Conservation (phyloP, 2,329 filamentous ascomycete genomes). For the Monosporascus sp. region DNA sequence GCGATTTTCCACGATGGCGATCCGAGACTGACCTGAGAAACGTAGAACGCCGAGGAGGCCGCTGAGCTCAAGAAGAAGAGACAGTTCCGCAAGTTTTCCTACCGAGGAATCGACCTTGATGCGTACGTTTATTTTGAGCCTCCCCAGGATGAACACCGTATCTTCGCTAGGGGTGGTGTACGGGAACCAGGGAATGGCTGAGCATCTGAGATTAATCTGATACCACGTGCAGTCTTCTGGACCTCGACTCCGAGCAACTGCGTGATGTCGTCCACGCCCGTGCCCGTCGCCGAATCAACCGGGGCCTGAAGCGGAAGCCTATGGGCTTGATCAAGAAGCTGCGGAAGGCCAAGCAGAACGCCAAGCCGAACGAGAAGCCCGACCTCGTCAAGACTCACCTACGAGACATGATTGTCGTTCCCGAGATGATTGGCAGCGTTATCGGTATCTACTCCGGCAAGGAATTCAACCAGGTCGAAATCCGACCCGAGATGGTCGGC, state of each 20-base stretch:
- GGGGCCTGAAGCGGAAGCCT: slow-evolving; percentile 98
- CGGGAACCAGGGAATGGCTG: background rate
- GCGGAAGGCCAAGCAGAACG: slow-evolving; percentile 98
- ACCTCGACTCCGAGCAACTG: slow-evolving; percentile 97
- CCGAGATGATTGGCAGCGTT: slow-evolving; percentile 99
- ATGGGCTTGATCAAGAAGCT: slow-evolving; percentile 99
- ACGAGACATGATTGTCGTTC: slow-evolving; percentile 99
- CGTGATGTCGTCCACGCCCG: slow-evolving; percentile 99
- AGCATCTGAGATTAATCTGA: slow-evolving; percentile 10
- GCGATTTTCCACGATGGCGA: slow-evolving; percentile 3
- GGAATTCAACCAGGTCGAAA: slow-evolving; percentile 99
- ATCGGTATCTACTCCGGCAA: slow-evolving; percentile 99
- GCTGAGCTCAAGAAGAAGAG: slow-evolving; percentile 99
- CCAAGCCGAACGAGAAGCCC: slow-evolving; percentile 99
- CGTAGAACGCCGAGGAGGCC: slow-evolving; percentile 92
- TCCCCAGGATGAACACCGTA: background rate
- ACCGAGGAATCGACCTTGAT: slow-evolving; percentile 98
- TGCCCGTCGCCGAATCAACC: slow-evolving; percentile 98
- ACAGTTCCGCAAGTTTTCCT: slow-evolving; percentile 99
- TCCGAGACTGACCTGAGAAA: slow-evolving; percentile 26
- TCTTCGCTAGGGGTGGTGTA: background rate
- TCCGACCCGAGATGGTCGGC: slow-evolving; percentile 99
- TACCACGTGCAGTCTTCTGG: slow-evolving; percentile 70
- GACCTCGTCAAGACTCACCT: slow-evolving; percentile 99
- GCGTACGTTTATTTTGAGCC: slow-evolving; percentile 59